Evolutionary conservation across 768 basidiomycete genomes (phyloP).

Genomic region (Auriscalpium vulgare): DNA sequence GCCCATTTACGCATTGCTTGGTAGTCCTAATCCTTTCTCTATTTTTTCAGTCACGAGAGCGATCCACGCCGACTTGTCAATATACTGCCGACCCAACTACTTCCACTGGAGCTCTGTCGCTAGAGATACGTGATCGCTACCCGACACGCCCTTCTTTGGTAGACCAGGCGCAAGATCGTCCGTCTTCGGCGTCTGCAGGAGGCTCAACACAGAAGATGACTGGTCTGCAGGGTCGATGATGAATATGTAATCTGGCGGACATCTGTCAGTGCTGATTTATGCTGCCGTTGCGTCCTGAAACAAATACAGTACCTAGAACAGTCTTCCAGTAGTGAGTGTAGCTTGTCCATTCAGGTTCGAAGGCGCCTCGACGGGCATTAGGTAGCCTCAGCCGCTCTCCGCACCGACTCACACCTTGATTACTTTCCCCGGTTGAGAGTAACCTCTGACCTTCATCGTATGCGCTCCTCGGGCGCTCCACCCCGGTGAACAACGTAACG

Average conservation of each 20-base stretch:
- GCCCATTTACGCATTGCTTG: conserved; percentile 1
- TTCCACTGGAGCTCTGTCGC: conserved; percentile 48
- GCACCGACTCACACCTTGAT: conserved; percentile 31
- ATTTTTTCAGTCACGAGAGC: background rate
- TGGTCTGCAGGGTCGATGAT: conserved; percentile 40
- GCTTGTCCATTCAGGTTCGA: conserved; percentile 83
- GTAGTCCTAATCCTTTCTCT: background rate
- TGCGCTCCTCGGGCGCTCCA: conserved; percentile 45
- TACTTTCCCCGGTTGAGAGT: conserved; percentile 12
- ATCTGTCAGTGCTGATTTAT: too few relatives aligned
- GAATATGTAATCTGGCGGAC: conserved; percentile 78
- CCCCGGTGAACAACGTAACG: conserved; percentile 32
- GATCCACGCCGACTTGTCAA: background rate
- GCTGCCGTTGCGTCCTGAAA: background rate
- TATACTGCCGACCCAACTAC: background rate
- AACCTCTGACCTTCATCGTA: conserved; percentile 49
- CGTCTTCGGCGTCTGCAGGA: conserved; percentile 55
- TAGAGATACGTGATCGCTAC: conserved; percentile 83
- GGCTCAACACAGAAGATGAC: conserved; percentile 33
- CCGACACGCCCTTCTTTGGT: conserved; percentile 71
- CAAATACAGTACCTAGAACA: conserved; percentile 63
- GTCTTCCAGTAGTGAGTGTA: conserved; percentile 85
- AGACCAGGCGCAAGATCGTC: conserved; percentile 62
- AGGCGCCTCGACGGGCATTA: conserved; percentile 39
- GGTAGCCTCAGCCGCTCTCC: conserved; percentile 38